Base-by-base conservation (phyloP, 2,329 filamentous ascomycete species). In the Epichloe sylvatica region DNA sequence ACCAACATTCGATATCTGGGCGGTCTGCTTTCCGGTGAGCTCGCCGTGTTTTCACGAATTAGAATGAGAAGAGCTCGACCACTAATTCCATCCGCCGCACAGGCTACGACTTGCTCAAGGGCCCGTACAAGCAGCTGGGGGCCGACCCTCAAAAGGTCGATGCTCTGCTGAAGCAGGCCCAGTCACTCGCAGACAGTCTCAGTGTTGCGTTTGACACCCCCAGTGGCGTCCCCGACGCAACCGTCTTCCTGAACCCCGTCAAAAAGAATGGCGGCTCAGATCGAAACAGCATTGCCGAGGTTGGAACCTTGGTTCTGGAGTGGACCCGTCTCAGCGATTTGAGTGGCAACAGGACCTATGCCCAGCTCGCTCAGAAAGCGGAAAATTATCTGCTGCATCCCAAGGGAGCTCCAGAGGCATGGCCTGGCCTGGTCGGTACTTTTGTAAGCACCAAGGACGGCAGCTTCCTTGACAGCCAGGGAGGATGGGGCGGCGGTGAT, bases 1-100 rank as follows among this genome's bases (percentile, higher is more conserved):
- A 94, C 87, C 0, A 95, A 86, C 0, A 94, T 95, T 60, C 81
- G 89, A 30, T 94, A 94, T 59, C 69, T 95, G 1, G 89, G 79
- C 9, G 89, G 88, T 15, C 73, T 95, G 58, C 62, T 95, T 8
- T 85, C 88, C 2, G 86, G 82, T 76, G 55, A 19, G 57, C 45
- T n/a, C 25, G 40, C 17, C 19, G 3, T 12, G 30, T 42, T 30
- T 30, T 30, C 25, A 4, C 25, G 5, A 34, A 44, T 6, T 5
- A 30, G 15, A 30, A 30, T 4, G 9, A 30, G 25, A 30, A 11
- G 30, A 34, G 34, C n/a, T 17, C n/a, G 19, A 21, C 3, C 4
- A n/a, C 45, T 43, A 45, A 49, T 33, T 7, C 12, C 7, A n/a
- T 33, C 17, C 17, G 11, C 12, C 11, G 38, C 8, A 12, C 40